phyloP scores from a whole-genome alignment of 2,329 filamentous ascomycete species.

The Davidsoniella eucalypti region DNA sequence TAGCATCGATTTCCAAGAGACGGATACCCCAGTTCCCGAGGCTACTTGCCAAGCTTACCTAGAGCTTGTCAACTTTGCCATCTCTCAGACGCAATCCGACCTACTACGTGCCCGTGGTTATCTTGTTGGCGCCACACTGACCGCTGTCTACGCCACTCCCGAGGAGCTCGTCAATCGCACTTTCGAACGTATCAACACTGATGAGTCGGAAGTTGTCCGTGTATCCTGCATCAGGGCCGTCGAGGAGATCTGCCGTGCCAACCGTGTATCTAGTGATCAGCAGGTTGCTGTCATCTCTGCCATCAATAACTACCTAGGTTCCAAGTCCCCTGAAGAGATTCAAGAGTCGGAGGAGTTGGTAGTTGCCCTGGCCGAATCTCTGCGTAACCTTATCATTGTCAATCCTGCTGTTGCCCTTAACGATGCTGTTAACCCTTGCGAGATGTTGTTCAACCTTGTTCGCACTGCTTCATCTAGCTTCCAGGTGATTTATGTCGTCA shows the following conservation, averaged over 20 bases:
- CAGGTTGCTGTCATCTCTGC: constrained; percentile 47
- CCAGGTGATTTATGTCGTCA: constrained; percentile 74
- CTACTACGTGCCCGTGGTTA: constrained; percentile 78
- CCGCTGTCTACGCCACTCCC: constrained; percentile 49
- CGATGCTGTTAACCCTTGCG: constrained; percentile 55
- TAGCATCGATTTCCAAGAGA: constrained; percentile 26
- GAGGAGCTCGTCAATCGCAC: constrained; percentile 52
- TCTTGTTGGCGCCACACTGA: constrained; percentile 66
- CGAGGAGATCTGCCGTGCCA: constrained; percentile 45
- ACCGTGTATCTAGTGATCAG: constrained; percentile 32
- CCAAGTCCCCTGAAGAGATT: constrained; percentile 67
- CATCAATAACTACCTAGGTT: constrained; percentile 56
- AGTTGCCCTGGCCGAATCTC: constrained; percentile 72
- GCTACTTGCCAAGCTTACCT: constrained; percentile 63
- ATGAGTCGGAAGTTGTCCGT: constrained; percentile 75
- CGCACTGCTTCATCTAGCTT: constrained; percentile 82
- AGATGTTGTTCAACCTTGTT: constrained; percentile 74
- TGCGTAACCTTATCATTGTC: constrained; percentile 67
- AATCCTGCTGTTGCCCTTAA: constrained; percentile 60
- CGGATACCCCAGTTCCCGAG: constrained; percentile 65
- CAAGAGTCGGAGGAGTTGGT: constrained; percentile 84
- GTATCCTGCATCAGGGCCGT: constrained; percentile 80
- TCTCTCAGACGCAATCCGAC: constrained; percentile 50
- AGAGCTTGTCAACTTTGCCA: constrained; percentile 62
- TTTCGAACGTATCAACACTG: constrained; percentile 57